Percentiles rank a stretch among this genome's conserved stretches.
Conservation (phyloP, 768 basidiomycete species). For the Tubosaeta sp. region DNA sequence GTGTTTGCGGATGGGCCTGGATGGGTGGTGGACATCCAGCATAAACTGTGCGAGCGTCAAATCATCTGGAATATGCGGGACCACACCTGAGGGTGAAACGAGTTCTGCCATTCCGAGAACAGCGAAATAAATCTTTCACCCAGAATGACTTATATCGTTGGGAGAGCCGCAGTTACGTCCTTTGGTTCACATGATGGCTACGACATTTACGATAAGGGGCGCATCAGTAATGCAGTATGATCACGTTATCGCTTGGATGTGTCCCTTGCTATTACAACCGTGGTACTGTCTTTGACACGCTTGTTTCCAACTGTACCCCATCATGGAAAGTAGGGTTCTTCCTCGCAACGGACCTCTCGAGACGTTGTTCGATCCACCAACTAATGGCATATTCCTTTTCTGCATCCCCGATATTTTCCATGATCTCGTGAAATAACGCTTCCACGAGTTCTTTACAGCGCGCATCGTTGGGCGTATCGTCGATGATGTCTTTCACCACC, state of each 20-base stretch:
- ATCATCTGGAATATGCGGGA: slow-evolving; percentile 36
- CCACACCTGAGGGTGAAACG: slow-evolving; percentile 24
- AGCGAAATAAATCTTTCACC: not conserved
- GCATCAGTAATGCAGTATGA: not conserved
- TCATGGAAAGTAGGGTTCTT: not conserved
- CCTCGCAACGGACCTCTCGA: slow-evolving; percentile 17
- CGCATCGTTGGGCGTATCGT: slow-evolving; percentile 25
- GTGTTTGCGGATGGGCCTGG: slow-evolving; percentile 22
- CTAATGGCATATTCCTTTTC: slow-evolving; percentile 63
- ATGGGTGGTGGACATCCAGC: slow-evolving; percentile 32
- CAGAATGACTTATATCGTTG: not conserved
- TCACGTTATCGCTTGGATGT: not conserved
- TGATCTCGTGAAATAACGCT: slow-evolving; percentile 59
- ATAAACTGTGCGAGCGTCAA: slow-evolving; percentile 37
- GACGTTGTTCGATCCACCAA: slow-evolving; percentile 64
- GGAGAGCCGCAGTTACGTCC: not conserved
- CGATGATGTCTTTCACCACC: slow-evolving; percentile 37
- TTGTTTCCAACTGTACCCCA: not conserved
- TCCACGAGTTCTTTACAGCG: slow-evolving; percentile 45
- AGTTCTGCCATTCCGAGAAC: slow-evolving; percentile 24
- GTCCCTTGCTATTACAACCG: slow-evolving; percentile 9
- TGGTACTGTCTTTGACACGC: not conserved
- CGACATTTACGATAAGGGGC: not conserved
- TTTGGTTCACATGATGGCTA: not conserved
- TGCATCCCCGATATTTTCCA: slow-evolving; percentile 59